Conservation (phyloP, 2,329 filamentous ascomycete genomes). For the Aspergillus unguis region DNA sequence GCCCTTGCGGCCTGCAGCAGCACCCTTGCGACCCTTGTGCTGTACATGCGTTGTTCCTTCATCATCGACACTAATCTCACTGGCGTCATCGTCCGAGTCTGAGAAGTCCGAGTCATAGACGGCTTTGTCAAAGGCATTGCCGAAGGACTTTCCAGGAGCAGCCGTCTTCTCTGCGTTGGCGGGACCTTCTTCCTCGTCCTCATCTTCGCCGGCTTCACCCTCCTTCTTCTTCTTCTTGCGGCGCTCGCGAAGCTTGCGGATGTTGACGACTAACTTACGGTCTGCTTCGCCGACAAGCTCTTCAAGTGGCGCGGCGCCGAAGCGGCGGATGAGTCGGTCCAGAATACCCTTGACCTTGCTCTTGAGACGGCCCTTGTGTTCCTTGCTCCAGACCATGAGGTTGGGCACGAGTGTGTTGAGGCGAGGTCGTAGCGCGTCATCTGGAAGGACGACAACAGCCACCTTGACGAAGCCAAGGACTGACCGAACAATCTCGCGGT, state of each 20-base stretch:
- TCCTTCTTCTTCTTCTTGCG: constrained; percentile 84
- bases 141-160: constrained; percentile 7
- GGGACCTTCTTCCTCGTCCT: constrained; percentile 51
- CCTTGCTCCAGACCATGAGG: constrained; percentile 92
- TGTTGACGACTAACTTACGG: constrained; percentile 86
- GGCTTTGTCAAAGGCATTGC: constrained; percentile 24
- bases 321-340: constrained; percentile 87
- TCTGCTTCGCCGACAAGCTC: constrained; percentile 79
- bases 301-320: constrained; percentile 78
- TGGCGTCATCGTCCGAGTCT: constrained; percentile 64
- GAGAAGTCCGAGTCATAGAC: constrained; percentile 88
- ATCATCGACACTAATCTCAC: constrained; percentile 42
- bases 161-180: constrained; percentile 25
- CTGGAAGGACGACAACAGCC: constrained; percentile 79
- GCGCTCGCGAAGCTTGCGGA: constrained; percentile 90
- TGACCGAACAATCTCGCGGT: constrained; percentile 91
- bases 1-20: constrained; percentile 26
- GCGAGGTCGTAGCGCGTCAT: constrained; percentile 72
- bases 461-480: constrained; percentile 97
- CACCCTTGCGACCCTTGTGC: constrained; percentile 42
- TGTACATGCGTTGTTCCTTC: constrained; percentile 31
- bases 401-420: constrained; percentile 78
- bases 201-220: constrained; percentile 56
- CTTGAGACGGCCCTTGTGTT: constrained; percentile 96
- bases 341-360: constrained; percentile 98